Percentiles rank a stretch among this genome's conserved stretches.
Conservation (phyloP, 768 basidiomycete species). For the Lactarius indigo region DNA sequence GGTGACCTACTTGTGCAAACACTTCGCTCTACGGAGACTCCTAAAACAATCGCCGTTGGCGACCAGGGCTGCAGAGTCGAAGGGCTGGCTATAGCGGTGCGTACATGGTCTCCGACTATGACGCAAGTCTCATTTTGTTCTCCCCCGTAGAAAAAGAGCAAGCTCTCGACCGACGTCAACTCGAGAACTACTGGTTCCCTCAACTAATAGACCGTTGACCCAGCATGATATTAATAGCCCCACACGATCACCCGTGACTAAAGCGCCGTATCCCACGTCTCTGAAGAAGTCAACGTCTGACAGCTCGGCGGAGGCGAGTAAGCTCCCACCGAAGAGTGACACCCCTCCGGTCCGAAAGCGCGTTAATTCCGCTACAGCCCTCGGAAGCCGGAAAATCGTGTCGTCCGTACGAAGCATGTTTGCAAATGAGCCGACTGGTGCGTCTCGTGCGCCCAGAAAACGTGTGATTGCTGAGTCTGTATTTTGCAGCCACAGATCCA, state of each 20-base stretch:
- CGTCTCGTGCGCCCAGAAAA: not conserved
- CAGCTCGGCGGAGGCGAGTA: slow-evolving; percentile 3
- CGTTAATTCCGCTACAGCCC: slow-evolving; percentile 23
- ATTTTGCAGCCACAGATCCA: slow-evolving; percentile 1
- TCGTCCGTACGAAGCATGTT: slow-evolving; percentile 22
- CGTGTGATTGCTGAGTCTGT: not conserved
- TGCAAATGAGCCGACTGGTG: slow-evolving; percentile 4
- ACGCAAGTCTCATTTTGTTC: not conserved
- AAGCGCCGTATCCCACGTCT: not conserved
- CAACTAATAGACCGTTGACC: slow-evolving; percentile 29
- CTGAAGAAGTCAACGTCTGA: slow-evolving; percentile 19
- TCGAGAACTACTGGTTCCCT: slow-evolving; percentile 31
- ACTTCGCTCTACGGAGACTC: slow-evolving; percentile 62
- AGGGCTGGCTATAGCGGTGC: slow-evolving; percentile 56
- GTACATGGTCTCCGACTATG: slow-evolving; percentile 13
- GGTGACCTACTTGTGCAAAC: slow-evolving; percentile 65
- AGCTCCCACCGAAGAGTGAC: not conserved
- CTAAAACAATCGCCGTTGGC: slow-evolving; percentile 51
- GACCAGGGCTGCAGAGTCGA: slow-evolving; percentile 46
- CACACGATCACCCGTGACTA: slow-evolving; percentile 13
- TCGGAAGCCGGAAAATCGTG: slow-evolving; percentile 20
- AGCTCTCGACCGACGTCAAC: slow-evolving; percentile 29
- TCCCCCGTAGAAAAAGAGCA: slow-evolving; percentile 20
- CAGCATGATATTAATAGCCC: slow-evolving; percentile 21
- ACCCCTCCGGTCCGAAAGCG: slow-evolving; percentile 17